These are phyloP conservation scores for Barnettozyma wickerhamii DNA, from an alignment of 805 yeast genomes.

Conservation along the genomic window DNA sequence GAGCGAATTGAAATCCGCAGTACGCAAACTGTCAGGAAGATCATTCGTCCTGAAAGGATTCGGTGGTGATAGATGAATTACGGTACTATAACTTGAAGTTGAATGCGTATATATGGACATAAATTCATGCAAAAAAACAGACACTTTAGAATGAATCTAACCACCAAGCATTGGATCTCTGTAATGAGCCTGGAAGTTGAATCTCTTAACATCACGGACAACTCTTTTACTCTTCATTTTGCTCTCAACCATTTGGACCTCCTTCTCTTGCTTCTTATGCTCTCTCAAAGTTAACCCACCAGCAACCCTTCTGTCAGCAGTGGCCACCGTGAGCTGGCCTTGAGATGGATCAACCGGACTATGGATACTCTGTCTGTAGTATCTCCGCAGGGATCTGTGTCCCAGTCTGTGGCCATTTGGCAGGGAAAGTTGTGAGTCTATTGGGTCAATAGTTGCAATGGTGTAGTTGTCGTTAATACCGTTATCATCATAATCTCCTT, in stretches of 20 bases:
- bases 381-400: constrained; percentile 71
- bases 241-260: constrained; percentile 38
- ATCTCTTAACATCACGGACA: constrained; percentile 56
- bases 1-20: constrained; percentile 19
- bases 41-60: constrained; percentile 28
- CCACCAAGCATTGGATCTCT: constrained; percentile 62
- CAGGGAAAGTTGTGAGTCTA: constrained; percentile 62
- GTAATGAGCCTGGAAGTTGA: constrained; percentile 81
- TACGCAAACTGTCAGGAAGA: constrained; percentile 28
- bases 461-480: constrained; percentile 31
- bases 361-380: constrained; percentile 60
- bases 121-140: no score
- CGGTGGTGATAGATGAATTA: constrained; percentile 12
- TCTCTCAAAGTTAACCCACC: constrained; percentile 59
- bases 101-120: no score
- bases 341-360: constrained; percentile 45
- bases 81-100: no score
- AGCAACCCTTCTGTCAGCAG: constrained; percentile 65
- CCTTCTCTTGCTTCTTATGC: constrained; percentile 45
- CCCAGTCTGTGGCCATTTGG: constrained; percentile 81
- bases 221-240: constrained; percentile 37
- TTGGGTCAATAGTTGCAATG: constrained; percentile 39
- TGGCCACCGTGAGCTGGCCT: constrained; percentile 68
- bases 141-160: background rate
- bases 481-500: constrained; percentile 25